Conservation (phyloP, 1,139 yeast genomes). For the Protomyces gravidus region DNA sequence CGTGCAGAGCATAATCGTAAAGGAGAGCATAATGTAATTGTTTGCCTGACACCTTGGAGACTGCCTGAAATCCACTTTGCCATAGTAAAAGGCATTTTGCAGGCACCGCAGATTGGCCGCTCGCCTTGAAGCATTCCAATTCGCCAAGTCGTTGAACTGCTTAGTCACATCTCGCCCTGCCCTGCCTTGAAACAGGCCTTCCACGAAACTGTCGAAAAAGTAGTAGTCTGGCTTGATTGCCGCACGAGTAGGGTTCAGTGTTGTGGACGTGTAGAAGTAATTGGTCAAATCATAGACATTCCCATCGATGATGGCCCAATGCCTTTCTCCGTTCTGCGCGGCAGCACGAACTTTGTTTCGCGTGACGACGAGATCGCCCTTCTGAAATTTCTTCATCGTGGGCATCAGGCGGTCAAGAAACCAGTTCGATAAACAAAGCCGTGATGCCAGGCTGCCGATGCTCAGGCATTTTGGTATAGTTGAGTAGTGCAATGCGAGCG, state of each 20-base stretch:
- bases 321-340: slow-evolving; percentile 36
- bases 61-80: slow-evolving; percentile 44
- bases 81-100: slow-evolving; percentile 44
- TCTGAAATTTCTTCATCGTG: slow-evolving; percentile 40
- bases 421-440: slow-evolving; percentile 42
- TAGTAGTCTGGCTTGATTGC: slow-evolving; percentile 34
- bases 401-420: slow-evolving; percentile 42
- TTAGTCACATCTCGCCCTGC: slow-evolving; percentile 43
- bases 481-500: slow-evolving; percentile 39
- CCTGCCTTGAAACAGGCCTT: slow-evolving; percentile 39
- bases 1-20: slow-evolving; percentile 43
- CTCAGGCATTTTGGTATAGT: slow-evolving; percentile 37
- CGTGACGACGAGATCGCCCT: slow-evolving; percentile 44
- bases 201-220: slow-evolving; percentile 40
- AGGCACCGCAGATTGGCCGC: slow-evolving; percentile 41
- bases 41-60: slow-evolving; percentile 44
- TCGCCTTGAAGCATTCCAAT: slow-evolving; percentile 36
- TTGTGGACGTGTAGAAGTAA: slow-evolving; percentile 40
- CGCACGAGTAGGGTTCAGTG: slow-evolving; percentile 29
- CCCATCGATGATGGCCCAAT: slow-evolving; percentile 40
- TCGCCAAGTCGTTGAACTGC: slow-evolving; percentile 36
- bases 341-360: slow-evolving; percentile 34
- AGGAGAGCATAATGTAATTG: slow-evolving; percentile 44
- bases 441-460: slow-evolving; percentile 37
- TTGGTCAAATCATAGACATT: slow-evolving; percentile 43